Percentiles rank a stretch among this genome's conserved stretches.
These are phyloP conservation scores for Acacia crassicarpa DNA, from an alignment of 306 rosid species.

Conservation along the genomic window DNA sequence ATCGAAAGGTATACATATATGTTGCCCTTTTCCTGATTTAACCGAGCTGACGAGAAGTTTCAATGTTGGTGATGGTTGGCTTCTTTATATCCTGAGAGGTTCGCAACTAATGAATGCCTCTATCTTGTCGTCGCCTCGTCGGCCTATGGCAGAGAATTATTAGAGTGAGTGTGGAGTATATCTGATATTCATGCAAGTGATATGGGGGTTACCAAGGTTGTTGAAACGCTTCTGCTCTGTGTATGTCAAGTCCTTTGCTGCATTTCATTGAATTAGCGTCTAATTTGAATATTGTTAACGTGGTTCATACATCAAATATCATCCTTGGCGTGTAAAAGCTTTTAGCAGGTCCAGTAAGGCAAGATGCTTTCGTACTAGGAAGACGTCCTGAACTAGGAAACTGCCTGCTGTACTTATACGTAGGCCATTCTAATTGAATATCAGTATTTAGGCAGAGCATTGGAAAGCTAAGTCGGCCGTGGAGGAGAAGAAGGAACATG, in stretches of 20 bases:
- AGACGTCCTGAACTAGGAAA: neutral
- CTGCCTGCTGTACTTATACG: neutral
- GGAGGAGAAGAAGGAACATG: slow-evolving; percentile 37
- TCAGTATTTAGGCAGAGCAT: neutral
- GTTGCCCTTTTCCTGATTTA: neutral
- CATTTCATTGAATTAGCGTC: neutral
- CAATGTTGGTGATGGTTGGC: too few relatives aligned
- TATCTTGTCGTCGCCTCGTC: too few relatives aligned
- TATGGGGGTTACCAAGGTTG: neutral
- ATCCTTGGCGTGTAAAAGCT: neutral
- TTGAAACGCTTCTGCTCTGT: slow-evolving; percentile 21
- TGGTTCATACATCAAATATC: neutral
- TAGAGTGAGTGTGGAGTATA: too few relatives aligned
- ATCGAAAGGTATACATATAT: neutral
- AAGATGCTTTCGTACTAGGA: neutral
- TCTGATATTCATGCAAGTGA: neutral
- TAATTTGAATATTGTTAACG: neutral
- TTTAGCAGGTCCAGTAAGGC: neutral
- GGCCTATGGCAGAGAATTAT: too few relatives aligned
- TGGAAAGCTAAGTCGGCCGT: slow-evolving; percentile 30
- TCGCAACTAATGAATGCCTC: too few relatives aligned
- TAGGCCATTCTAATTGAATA: neutral
- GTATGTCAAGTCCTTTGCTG: neutral
- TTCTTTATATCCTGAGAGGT: too few relatives aligned
- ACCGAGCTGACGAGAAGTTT: neutral